Base-by-base conservation (phyloP, 2,329 filamentous ascomycete genomes). In the Epichloe brachyelytri region DNA sequence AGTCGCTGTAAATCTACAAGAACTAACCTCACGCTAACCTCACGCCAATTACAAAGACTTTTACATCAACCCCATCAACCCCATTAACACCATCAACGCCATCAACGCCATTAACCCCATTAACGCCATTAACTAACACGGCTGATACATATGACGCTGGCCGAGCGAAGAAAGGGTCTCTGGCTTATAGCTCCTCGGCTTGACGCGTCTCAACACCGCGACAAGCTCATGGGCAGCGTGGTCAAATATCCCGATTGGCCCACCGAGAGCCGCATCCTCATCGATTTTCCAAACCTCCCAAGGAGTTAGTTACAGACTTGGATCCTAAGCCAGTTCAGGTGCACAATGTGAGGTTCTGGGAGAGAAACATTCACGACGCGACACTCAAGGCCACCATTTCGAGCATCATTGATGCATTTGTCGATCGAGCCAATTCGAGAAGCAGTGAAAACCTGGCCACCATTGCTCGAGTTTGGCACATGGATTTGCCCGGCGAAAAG, bases 181-280 rank as follows among this genome's bases (percentile, higher is more conserved):
- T 63, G 61, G 60, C 60, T 63, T 43, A 51, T 63, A 49, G 56
- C 56, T 41, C 61, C 60, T 6, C 57, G 61, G 5, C 59, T 62
- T 37, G 60, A 62, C 50, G 61, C 61, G 2, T 48, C 45, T 43
- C 55, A 57, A n/a, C 62, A 63, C 39, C 58, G 61, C 52, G 60
- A 62, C 53, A 60, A 55, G 53, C 60, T 63, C 50, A 61, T 63
- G 38, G 61, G 61, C 48, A 61, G 60, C 55, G 60, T 63, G 51
- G 56, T 63, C 54, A 60, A 59, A 46, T 62, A 60, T 52, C 57
- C 61, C 8, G 54, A 60, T 44, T 52, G 60, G 17, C 61, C 61
- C 17, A 59, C 56, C 14, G 60, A 63, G 48, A 54, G 58, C 3
- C 60, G 53, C 48, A 57, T 63, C 22, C 61, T 11, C 61, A 61